phyloP scores from a whole-genome alignment of 129 eudicot genomes.

The Artemisia tridentata region DNA sequence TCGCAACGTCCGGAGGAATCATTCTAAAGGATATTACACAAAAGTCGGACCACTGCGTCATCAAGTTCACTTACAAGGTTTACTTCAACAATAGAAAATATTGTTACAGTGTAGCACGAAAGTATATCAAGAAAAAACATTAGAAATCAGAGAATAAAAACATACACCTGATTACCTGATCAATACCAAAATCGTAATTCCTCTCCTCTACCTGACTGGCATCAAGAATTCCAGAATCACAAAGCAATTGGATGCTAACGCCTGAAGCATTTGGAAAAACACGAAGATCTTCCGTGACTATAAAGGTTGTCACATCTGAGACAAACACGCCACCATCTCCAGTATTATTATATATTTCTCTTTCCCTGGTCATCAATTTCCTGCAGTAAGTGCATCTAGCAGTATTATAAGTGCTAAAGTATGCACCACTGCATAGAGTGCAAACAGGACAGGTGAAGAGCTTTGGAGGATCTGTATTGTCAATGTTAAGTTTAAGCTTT shows the following conservation, averaged over 20 bases:
- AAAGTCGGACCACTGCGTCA: no score
- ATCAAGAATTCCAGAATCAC: background rate
- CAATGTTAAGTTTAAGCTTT: slow-evolving; percentile 17
- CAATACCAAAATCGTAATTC: background rate
- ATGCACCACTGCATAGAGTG: background rate
- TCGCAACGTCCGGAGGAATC: no score
- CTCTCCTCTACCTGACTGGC: background rate
- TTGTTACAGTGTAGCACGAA: background rate
- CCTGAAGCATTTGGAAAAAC: background rate
- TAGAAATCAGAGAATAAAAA: background rate
- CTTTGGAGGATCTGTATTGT: slow-evolving; percentile 4
- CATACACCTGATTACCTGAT: background rate
- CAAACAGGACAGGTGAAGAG: background rate
- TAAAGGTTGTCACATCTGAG: background rate
- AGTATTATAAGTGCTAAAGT: background rate
- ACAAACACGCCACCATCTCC: background rate
- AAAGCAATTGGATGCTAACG: background rate
- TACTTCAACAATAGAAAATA: no score
- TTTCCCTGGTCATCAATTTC: background rate
- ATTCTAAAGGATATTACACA: no score
- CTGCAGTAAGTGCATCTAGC: background rate
- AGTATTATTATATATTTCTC: no score
- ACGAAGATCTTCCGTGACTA: background rate
- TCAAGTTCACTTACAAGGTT: no score
- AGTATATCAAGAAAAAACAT: background rate